Evolutionary conservation across 1,284 basidiomycete species (phyloP), one percentile per base, ranked within the genome.

Genomic region (Ustilago curta): DNA sequence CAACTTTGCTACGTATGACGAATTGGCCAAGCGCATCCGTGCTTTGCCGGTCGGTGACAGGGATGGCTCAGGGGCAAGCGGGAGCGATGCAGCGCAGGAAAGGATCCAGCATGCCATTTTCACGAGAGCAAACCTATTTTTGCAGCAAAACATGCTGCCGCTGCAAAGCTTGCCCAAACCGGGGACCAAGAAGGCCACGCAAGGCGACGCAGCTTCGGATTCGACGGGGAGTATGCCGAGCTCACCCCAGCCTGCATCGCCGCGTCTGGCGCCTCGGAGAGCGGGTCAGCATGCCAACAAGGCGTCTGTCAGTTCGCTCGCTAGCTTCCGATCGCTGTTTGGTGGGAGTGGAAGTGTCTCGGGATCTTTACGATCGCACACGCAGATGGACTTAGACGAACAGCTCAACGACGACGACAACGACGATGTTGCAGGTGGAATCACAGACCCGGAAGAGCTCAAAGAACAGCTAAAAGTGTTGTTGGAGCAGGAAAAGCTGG

Each of bases 1-100:
- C 49, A 89, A 91, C 2, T 94, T 97, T 84, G 88, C 91, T 8
- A 90, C 92, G 62, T 98, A 97, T 85, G 96, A 99, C 80, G 89
- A 90, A 47, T 86, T 97, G 5, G 89, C 94, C 0, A 96, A 95
- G 83, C 90, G 91, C 35, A 93, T 98, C 77, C 89, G 90, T 54
- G 88, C 87, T 66, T 86, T 96, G 21, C 91, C 92, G 7, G 59
- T 58, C n/a, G n/a, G n/a, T 14, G n/a, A 54, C n/a, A 40, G 60
- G 43, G 31, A 44, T 35, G 56, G 54, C 7, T 31, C 67, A 50
- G 39, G 48, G 7, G 37, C 25, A 19, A 54, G 32, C n/a, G 45
- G 49, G 4, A 48, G 68, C 43, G 68, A 79, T 57, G 64, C 67
- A 63, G 91, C 92, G 12, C 93, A 96, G 82, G 91, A 93, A 70